Conservation (phyloP, 371 early-diverging fungal species). For the Zopfochytrium polystomum region DNA sequence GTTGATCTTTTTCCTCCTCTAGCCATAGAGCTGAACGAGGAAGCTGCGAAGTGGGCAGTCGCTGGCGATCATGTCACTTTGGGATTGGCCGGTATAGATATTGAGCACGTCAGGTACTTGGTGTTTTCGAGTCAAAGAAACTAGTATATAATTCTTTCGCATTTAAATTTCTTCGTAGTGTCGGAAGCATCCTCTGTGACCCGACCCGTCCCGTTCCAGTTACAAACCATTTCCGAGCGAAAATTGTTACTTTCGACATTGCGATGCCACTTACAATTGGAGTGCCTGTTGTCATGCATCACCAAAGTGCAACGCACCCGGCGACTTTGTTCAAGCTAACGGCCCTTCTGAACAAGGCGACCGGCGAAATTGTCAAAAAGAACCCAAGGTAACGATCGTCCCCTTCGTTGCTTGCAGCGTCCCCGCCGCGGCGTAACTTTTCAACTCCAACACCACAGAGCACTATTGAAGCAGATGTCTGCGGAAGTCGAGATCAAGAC, state of each 20-base stretch:
- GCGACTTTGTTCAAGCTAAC: constrained; percentile 70
- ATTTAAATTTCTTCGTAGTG: constrained; percentile 31
- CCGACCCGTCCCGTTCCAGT: constrained; percentile 66
- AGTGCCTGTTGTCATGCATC: constrained; percentile 68
- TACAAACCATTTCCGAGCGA: constrained; percentile 71
- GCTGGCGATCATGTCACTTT: constrained; percentile 88
- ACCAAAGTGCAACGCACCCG: constrained; percentile 75
- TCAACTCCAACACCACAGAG: too few species aligned
- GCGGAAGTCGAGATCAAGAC: constrained; percentile 80
- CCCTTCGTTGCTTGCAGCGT: too few species aligned
- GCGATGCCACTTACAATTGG: constrained; percentile 89
- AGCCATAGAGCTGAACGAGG: constrained; percentile 73
- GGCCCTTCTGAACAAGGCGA: constrained; percentile 71
- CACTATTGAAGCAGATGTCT: constrained; percentile 71
- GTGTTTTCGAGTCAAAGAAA: constrained; percentile 2
- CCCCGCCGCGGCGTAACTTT: too few species aligned
- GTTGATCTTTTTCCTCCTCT: background rate
- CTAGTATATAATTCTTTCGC: background rate
- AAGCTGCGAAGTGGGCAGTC: constrained; percentile 77
- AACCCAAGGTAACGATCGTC: constrained; percentile 85
- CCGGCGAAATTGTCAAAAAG: constrained; percentile 77
- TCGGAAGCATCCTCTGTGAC: constrained; percentile 77
- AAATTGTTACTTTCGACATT: constrained; percentile 89
- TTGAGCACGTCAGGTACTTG: constrained; percentile 67
- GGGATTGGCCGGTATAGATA: constrained; percentile 75